Base-by-base conservation (phyloP, 495 filamentous ascomycete species). In the Entonaema liquescens region DNA sequence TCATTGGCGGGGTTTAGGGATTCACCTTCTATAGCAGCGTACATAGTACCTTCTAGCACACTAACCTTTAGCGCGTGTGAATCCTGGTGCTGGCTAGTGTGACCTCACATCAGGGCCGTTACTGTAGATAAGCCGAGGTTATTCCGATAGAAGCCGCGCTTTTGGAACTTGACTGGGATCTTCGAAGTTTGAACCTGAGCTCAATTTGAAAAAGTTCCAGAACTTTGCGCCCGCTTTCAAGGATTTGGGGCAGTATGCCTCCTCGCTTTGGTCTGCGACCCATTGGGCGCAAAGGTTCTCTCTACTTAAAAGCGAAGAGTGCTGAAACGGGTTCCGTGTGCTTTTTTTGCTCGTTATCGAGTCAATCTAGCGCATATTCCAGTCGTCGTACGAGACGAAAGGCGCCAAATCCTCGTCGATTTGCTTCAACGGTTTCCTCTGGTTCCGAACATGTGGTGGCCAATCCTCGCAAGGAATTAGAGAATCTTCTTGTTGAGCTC, bases 401-500 rank as follows among this genome's bases (percentile, higher is more conserved):
- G n/a, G 38, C 65, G 40, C 65, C 52, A 59, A 73, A 29, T 49
- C 28, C 57, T 62, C 70, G 49, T n/a, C 70, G 70, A 5, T 59
- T 65, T 54, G 25, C 57, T 6, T 73, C 70, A 6, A 68, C 65
- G 33, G 28, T 38, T 31, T 36, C 70, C 13, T 65, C 50, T 25
- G 23, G 44, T 44, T 36, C 59, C 52, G 35, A 63, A 11, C 58
- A 17, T 12, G 7, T 19, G 13, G 28, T 12, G 1, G 7, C 26
- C 2, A 64, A 75, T 36, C 75, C 84, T 58, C 82, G 85, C 63
- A 70, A 63, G 50, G 82, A 85, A 59, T 84, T 97, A 12, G 83
- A 93, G 70, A 79, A 84, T 47, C 85, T 89, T 11, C 81, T 96
- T 19, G 78, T 80, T 8, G 82, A 84, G 23, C 80, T 97, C 23